These are phyloP conservation scores for Alternaria infectoria DNA, from an alignment of 2,329 filamentous ascomycete species.

Conservation along the genomic window DNA sequence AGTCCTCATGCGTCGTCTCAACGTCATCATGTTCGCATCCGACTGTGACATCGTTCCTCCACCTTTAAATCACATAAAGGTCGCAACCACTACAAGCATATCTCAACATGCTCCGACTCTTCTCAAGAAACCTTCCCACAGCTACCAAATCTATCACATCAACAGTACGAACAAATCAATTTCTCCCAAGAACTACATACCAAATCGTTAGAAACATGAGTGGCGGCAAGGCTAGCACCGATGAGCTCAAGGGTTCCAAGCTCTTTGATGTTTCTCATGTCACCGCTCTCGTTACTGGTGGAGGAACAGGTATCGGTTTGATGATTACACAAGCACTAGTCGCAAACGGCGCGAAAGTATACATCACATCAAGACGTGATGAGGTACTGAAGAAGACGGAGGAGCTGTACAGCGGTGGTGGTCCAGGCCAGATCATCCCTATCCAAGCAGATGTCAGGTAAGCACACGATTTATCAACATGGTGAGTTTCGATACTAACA, in stretches of 20 bases:
- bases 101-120: constrained; percentile 41
- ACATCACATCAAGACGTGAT: constrained; percentile 44
- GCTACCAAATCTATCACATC: constrained; percentile 5
- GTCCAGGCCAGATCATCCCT: constrained; percentile 57
- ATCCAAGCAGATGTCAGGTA: constrained; percentile 39
- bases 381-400: constrained; percentile 50
- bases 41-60: constrained; percentile 15
- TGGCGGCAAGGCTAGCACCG: constrained; percentile 45
- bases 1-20: constrained; percentile 25
- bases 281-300: constrained; percentile 55
- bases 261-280: constrained; percentile 56
- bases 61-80: constrained; percentile 20
- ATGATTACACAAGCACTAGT: constrained; percentile 72
- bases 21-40: constrained; percentile 41
- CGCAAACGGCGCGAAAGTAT: constrained; percentile 63
- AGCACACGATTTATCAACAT: neutral
- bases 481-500: neutral
- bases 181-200: constrained; percentile 22
- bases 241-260: constrained; percentile 49
- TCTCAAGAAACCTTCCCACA: constrained; percentile 25
- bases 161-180: constrained; percentile 12
- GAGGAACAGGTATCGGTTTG: constrained; percentile 58
- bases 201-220: constrained; percentile 40
- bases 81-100: neutral
- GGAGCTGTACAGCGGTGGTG: constrained; percentile 54